Percentiles rank a stretch among this genome's conserved stretches.
Conservation (phyloP, 2,329 filamentous ascomycete species). For the Fusarium dimerum region DNA sequence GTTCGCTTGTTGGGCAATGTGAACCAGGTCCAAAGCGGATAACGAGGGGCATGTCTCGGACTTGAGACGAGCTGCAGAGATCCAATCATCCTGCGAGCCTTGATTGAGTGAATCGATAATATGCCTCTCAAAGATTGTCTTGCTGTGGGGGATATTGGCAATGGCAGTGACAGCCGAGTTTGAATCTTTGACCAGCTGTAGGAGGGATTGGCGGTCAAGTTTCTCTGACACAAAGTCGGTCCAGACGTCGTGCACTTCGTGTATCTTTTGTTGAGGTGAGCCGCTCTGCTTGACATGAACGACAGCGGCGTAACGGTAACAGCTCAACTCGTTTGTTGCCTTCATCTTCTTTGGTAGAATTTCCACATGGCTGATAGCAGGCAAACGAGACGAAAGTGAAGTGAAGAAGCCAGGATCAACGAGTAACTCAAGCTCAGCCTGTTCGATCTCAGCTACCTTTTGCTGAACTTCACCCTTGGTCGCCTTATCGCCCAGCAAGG, state of each 20-base stretch:
- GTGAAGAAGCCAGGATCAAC: constrained; percentile 31
- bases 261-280: neutral
- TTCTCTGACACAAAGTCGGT: constrained; percentile 17
- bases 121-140: constrained; percentile 31
- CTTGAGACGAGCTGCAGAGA: neutral
- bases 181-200: constrained; percentile 5
- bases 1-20: constrained; percentile 34
- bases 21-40: constrained; percentile 16
- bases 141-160: constrained; percentile 31
- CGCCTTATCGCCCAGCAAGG: neutral
- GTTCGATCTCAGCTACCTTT: constrained; percentile 14
- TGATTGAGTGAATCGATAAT: constrained; percentile 13
- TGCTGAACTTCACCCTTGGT: constrained; percentile 7
- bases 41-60: constrained; percentile 7
- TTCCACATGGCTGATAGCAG: constrained; percentile 27
- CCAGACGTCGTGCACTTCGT: constrained; percentile 16
- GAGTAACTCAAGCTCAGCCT: constrained; percentile 23
- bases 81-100: constrained; percentile 8
- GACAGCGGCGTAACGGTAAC: constrained; percentile 31
- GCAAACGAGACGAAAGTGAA: constrained; percentile 7
- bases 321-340: constrained; percentile 32
- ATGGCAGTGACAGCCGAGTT: constrained; percentile 10
- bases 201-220: constrained; percentile 9
- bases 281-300: constrained; percentile 15
- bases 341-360: constrained; percentile 31